Evolutionary conservation across 495 filamentous ascomycete species (phyloP), one percentile per base, ranked within the genome.

Genomic region (Hypoxylon crocopeplum): DNA sequence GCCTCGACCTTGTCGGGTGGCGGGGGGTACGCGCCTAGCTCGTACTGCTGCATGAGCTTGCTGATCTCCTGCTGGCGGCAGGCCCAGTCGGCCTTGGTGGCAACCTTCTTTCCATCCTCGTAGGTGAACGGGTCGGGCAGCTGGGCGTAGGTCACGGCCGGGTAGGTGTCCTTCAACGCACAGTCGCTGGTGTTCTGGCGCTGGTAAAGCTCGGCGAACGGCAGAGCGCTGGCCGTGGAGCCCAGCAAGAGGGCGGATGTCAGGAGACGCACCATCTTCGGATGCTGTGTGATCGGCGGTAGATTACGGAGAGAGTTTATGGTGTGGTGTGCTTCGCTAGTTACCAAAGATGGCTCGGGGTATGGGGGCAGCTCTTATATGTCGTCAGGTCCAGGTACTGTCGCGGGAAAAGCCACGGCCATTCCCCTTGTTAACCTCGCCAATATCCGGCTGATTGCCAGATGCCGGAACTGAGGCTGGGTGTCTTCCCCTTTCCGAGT

Each of bases 91-190:
- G 68, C 75, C 64, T 77, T 71, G 49, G 72, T 78, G 1, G 74
- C 69, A 11, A 84, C 72, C 62, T 73, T 72, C 7, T 32, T 56
- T 24, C 80, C 80, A 57, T 69, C 68, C 19, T 74, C 57, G 48
- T 69, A 76, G 16, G 70, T 78, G 71, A 83, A 84, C 6, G 81
- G 82, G 64, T 83, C 77, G 0, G 80, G 80, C 12, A 84, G 76
- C 69, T 77, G 75, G 59, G 74, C 64, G 15, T 36, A 55, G 65
- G 61, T 64, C 25, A 74, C 59, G 19, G 52, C 38, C 3, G 68
- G 61, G 45, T 70, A 70, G 46, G 33, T 64, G 49, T 57, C 57
- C 40, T 51, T 37, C 47, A 71, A 15, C 4, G 56, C 45, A 67
- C 77, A 80, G 32, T 56, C 62, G 2, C 36, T 20, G 3, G 32